phyloP scores from a whole-genome alignment of 2,329 filamentous ascomycete species.

The Nigrograna mackinnonii region DNA sequence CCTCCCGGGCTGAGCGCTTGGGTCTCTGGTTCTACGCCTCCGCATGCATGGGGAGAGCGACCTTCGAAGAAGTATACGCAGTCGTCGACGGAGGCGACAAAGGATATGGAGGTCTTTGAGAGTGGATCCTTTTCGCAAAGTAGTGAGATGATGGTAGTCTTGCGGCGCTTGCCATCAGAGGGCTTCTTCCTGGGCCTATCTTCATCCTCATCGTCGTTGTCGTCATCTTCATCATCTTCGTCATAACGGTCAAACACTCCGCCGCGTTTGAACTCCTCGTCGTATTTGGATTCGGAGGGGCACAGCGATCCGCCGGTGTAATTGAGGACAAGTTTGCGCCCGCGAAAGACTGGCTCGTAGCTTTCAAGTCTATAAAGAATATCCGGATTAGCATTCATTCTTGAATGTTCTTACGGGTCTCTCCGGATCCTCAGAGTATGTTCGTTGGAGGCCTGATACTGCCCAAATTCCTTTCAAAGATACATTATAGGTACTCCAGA shows the following conservation, averaged over 20 bases:
- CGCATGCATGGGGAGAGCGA: slow-evolving; percentile 83
- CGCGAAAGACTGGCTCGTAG: slow-evolving; percentile 60
- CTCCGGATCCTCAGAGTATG: too few species aligned
- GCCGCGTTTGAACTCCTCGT: background rate
- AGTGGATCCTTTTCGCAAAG: slow-evolving; percentile 89
- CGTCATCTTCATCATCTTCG: slow-evolving; percentile 36
- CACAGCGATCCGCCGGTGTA: slow-evolving; percentile 56
- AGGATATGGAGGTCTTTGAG: slow-evolving; percentile 73
- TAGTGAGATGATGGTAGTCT: slow-evolving; percentile 88
- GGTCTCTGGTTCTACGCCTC: slow-evolving; percentile 62
- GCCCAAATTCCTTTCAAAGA: too few species aligned
- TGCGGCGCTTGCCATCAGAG: slow-evolving; percentile 65
- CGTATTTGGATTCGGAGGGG: slow-evolving; percentile 30
- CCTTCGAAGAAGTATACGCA: slow-evolving; percentile 97
- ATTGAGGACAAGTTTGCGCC: slow-evolving; percentile 64
- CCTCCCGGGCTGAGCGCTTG: slow-evolving; percentile 68
- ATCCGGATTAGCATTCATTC: too few species aligned
- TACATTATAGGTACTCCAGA: too few species aligned
- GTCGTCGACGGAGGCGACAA: slow-evolving; percentile 85
- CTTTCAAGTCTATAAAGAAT: slow-evolving; percentile 62
- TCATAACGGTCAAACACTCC: slow-evolving; percentile 33
- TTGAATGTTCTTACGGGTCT: too few species aligned
- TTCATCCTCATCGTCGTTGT: slow-evolving; percentile 33
- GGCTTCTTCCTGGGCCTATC: slow-evolving; percentile 37
- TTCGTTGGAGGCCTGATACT: too few species aligned